Conservation (phyloP, 2,329 filamentous ascomycete genomes). For the Verticillium zaregamsianum region DNA sequence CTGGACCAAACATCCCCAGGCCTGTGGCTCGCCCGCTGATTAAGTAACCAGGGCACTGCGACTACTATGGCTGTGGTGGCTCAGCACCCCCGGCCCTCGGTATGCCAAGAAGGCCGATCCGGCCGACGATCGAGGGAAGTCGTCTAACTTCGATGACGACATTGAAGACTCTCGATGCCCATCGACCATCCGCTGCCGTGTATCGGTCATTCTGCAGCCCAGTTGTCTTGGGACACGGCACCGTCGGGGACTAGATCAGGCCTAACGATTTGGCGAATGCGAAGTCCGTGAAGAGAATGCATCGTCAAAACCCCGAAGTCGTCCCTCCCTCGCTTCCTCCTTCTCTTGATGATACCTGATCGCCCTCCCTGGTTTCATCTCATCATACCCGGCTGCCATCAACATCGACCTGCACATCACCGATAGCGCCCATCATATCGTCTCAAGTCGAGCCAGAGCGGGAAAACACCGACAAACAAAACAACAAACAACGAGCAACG, state of each 20-base stretch:
- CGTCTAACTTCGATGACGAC: constrained; percentile 12
- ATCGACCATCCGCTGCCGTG: neutral
- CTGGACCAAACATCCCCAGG: neutral
- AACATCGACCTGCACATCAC: neutral
- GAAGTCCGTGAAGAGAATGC: neutral
- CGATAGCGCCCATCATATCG: neutral
- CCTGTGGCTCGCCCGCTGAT: constrained; percentile 3
- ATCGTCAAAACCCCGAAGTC: neutral
- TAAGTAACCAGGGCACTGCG: neutral
- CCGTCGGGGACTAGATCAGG: neutral
- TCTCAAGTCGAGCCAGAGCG: neutral
- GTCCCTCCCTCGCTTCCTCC: neutral
- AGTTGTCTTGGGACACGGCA: neutral
- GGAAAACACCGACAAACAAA: neutral
- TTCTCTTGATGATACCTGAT: neutral
- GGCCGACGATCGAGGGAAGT: neutral
- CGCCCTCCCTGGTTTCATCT: neutral
- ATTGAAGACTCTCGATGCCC: constrained; percentile 1
- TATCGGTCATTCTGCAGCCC: neutral
- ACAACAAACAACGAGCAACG: neutral
- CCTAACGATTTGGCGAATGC: neutral
- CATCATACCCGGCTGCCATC: neutral
- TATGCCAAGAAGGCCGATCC: constrained; percentile 5
- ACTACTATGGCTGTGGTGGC: neutral
- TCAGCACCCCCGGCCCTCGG: constrained; percentile 5